phyloP scores from a whole-genome alignment of 345 rosid species.

The Salix suchowensis region DNA sequence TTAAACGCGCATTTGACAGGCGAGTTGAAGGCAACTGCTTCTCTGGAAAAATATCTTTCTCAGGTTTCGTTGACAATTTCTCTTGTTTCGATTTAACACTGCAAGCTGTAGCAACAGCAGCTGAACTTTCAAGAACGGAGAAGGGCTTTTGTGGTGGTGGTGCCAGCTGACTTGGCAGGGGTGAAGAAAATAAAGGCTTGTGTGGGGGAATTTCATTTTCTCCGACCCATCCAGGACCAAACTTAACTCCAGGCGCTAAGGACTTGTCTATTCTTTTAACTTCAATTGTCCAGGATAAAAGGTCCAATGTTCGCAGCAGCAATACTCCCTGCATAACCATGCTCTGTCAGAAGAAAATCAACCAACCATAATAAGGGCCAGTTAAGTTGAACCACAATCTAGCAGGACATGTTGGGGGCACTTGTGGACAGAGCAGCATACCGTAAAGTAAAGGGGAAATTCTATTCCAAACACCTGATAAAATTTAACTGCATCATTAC shows the following conservation, averaged over 20 bases:
- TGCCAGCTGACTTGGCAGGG: conserved; percentile 18
- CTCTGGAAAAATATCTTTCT: conserved; percentile 15
- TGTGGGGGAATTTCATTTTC: conserved; percentile 50
- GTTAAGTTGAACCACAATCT: background rate
- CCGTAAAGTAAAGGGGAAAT: background rate
- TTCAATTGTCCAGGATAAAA: conserved; percentile 68
- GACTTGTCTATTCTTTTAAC: conserved; percentile 47
- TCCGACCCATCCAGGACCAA: conserved; percentile 89
- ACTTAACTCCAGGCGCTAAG: conserved; percentile 52
- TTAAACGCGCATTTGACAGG: conserved; percentile 12
- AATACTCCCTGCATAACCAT: conserved; percentile 78
- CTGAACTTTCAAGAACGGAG: conserved; percentile 19
- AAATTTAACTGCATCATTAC: background rate
- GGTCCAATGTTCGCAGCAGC: conserved; percentile 88
- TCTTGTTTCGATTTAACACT: conserved; percentile 15
- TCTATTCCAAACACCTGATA: background rate
- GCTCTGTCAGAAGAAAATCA: conserved; percentile 36
- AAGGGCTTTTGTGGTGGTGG: conserved; percentile 13
- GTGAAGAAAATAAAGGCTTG: conserved; percentile 19
- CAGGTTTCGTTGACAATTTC: conserved; percentile 16
- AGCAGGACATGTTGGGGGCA: conserved; percentile 3
- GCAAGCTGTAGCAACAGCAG: conserved; percentile 12
- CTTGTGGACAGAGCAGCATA: conserved; percentile 1
- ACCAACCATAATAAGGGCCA: conserved; percentile 3
- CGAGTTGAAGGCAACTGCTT: conserved; percentile 16